phyloP scores from a whole-genome alignment of 2,329 filamentous ascomycete genomes.

The Alternaria sp. region DNA sequence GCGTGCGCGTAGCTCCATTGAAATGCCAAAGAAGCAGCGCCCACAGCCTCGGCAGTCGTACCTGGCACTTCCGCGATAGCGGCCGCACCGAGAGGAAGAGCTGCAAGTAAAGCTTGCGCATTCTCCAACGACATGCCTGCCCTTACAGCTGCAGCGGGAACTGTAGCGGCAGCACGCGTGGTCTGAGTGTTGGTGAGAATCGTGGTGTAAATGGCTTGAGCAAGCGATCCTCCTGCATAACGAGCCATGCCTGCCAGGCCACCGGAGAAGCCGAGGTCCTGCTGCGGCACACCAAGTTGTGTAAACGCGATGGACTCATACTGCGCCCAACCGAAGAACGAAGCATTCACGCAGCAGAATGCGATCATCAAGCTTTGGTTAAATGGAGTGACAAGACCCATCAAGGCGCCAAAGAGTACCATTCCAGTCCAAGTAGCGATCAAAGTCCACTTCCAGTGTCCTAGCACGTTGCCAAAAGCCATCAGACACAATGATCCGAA shows the following conservation, averaged over 20 bases:
- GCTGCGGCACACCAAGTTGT: constrained; percentile 52
- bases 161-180: constrained; percentile 21
- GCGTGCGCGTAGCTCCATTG: constrained; percentile 35
- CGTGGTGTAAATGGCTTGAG: constrained; percentile 50
- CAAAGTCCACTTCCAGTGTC: constrained; percentile 59
- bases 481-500: constrained; percentile 55
- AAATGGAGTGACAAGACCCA: constrained; percentile 53
- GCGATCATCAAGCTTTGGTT: constrained; percentile 59
- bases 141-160: constrained; percentile 30
- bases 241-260: constrained; percentile 41
- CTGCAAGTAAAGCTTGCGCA: constrained; percentile 30
- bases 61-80: constrained; percentile 28
- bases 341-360: constrained; percentile 55
- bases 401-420: constrained; percentile 56
- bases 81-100: constrained; percentile 32
- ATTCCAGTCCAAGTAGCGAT: constrained; percentile 56
- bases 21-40: constrained; percentile 29
- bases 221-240: constrained; percentile 37
- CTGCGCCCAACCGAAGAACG: constrained; percentile 44
- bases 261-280: constrained; percentile 58
- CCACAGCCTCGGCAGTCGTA: constrained; percentile 16
- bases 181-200: constrained; percentile 52
- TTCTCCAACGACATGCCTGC: constrained; percentile 33
- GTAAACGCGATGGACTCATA: constrained; percentile 44
- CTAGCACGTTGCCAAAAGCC: constrained; percentile 53